Conservation (phyloP, 73 alveolate genomes). For the Tetrahymena thermophila region DNA sequence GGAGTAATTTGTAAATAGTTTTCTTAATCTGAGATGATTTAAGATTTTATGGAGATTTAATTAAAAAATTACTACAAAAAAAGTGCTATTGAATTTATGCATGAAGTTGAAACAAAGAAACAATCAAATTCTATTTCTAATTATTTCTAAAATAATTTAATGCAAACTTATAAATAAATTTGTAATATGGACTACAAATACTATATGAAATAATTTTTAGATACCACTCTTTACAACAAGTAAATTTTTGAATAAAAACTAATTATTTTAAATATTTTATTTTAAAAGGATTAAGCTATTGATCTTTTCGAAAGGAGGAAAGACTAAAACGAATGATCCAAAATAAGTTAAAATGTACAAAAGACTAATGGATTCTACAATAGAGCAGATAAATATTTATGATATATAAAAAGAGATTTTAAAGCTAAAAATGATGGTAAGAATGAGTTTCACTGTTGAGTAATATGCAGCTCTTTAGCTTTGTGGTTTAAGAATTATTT, state of each 20-base stretch:
- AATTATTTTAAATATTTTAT: background rate
- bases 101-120: background rate
- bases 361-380: background rate
- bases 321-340: background rate
- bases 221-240: background rate
- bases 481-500: background rate
- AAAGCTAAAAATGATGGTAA: background rate
- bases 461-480: background rate
- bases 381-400: background rate
- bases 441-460: background rate
- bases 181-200: background rate
- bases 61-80: background rate
- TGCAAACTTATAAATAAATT: background rate
- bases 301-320: background rate
- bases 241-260: background rate
- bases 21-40: background rate
- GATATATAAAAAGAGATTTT: background rate
- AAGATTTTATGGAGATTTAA: background rate
- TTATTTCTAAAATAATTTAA: background rate
- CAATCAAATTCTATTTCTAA: background rate
- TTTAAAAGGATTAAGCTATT: background rate
- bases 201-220: background rate
- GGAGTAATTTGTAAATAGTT: background rate
- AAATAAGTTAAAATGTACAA: background rate
- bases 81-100: background rate